Evolutionary conservation across 495 filamentous ascomycete genomes (phyloP).

Genomic region (Aspergillus affinis): DNA sequence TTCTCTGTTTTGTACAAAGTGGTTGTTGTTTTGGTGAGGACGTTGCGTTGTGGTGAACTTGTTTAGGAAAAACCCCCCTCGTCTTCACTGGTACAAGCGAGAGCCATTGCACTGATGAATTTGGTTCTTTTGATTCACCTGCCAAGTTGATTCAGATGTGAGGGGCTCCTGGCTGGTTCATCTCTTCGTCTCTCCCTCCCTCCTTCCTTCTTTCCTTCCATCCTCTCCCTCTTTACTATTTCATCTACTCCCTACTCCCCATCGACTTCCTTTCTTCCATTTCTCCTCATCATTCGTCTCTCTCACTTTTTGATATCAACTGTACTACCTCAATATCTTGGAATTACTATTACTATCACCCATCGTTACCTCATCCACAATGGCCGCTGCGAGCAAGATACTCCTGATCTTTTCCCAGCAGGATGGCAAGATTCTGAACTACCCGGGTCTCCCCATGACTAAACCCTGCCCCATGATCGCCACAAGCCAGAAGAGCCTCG

Average conservation of each 20-base stretch:
- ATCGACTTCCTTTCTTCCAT: too few relatives aligned
- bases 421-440: neutral
- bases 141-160: neutral
- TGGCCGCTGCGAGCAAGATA: neutral
- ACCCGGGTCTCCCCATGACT: neutral
- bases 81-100: neutral
- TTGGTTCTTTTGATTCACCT: neutral
- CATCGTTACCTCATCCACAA: neutral
- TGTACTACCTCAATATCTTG: neutral
- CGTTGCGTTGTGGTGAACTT: neutral
- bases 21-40: neutral
- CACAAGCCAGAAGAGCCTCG: neutral
- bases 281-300: too few relatives aligned
- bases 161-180: neutral
- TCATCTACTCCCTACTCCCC: neutral
- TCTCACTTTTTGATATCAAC: neutral
- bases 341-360: neutral
- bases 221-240: neutral
- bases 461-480: neutral
- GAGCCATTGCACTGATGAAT: neutral
- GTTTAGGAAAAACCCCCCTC: too few relatives aligned
- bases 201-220: neutral
- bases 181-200: neutral
- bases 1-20: neutral
- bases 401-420: neutral